Evolutionary conservation across 768 basidiomycete genomes (phyloP), one percentile per base, ranked within the genome.

Genomic region (Mycena filopes): DNA sequence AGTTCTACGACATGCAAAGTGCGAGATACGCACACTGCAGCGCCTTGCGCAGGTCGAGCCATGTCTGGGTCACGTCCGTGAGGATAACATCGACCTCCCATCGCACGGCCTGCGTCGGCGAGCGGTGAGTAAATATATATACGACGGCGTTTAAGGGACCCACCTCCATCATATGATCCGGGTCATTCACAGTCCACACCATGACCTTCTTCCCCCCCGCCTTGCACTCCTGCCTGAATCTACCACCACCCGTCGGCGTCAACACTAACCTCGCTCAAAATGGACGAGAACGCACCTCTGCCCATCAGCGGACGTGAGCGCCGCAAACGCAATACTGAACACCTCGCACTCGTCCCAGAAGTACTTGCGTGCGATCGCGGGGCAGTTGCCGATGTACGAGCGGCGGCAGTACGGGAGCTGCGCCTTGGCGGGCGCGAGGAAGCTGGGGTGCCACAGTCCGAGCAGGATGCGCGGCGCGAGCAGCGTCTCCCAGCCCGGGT

Each of bases 171-270:
- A 95, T 95, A 73, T 95, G 89, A 57, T 87, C 88, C 12, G 89
- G 89, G 48, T 90, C 85, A 73, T 99, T 99, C 28, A 99, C 97
- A 0, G 98, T 99, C 98, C 96, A 98, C 4, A 95, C 94, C 86
- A 96, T 91, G 60, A 99, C 70, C 69, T 84, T 84, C 84, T 98
- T 98, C 21, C 91, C 91, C 1, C 88, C 88, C 18, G 74, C 81
- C 74, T 89, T 89, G 80, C 94, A 96, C 69, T 96, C 92, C 48
- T 82, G 78, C 59, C 90, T 81, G 82, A 99, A 98, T 81, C 96
- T 86, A 70, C 40, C 33, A 58, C 50, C 23, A 4, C n/a, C n/a
- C n/a, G n/a, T n/a, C n/a, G n/a, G n/a, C 20, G 36, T 45, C 56
- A 67, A 50, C 54, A 61, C 47, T 33, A 45, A 28, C 38, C 18